phyloP scores from a whole-genome alignment of 352 stramenopile genomes.

The Globisporangium alternatum region DNA sequence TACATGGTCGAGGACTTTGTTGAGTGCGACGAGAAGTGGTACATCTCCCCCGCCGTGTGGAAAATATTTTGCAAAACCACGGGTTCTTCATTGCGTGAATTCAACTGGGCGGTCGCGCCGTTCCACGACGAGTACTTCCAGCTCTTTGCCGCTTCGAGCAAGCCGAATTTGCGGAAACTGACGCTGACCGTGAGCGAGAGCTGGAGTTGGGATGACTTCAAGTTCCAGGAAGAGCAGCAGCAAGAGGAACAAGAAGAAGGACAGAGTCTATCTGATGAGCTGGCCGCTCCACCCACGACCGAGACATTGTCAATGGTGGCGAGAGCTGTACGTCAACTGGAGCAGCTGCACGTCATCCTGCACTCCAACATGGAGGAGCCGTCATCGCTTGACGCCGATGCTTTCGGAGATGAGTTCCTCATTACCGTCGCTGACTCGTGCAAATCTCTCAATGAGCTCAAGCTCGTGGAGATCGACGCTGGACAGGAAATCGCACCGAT shows the following conservation, averaged over 20 bases:
- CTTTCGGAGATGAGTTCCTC: constrained; percentile 15
- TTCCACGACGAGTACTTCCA: constrained; percentile 17
- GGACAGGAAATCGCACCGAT: constrained; percentile 13
- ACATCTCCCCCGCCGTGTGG: constrained; percentile 10
- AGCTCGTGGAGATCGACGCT: constrained; percentile 11
- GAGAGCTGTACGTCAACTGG: neutral
- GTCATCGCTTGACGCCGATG: constrained; percentile 3
- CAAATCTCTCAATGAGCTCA: constrained; percentile 6
- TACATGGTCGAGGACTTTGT: constrained; percentile 18
- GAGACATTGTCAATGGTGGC: constrained; percentile 7
- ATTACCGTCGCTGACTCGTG: constrained; percentile 3
- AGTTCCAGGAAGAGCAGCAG: neutral
- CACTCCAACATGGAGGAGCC: constrained; percentile 14
- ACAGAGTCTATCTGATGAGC: neutral
- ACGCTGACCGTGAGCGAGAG: constrained; percentile 17
- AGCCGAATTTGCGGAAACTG: constrained; percentile 10
- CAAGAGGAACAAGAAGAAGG: neutral
- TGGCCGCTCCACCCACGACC: constrained; percentile 12
- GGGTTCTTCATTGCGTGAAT: constrained; percentile 8
- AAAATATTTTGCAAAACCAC: neutral
- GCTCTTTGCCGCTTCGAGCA: constrained; percentile 6
- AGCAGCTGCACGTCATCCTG: constrained; percentile 16
- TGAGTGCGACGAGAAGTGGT: constrained; percentile 24
- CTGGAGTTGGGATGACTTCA: constrained; percentile 17
- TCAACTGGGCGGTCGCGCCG: constrained; percentile 20